phyloP scores from a whole-genome alignment of 768 basidiomycete species.

The Agaricus blazei region DNA sequence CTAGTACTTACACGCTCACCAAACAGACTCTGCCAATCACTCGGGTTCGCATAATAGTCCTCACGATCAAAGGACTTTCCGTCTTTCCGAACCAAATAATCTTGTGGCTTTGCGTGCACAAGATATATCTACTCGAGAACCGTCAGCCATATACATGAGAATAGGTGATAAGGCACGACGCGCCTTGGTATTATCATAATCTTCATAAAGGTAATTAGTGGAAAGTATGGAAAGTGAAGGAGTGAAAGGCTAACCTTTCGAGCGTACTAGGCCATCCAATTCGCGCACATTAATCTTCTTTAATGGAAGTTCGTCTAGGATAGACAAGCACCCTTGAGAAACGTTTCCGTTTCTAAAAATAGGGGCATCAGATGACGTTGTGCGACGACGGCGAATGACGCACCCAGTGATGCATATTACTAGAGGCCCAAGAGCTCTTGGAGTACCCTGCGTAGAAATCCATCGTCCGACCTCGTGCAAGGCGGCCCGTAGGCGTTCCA shows the following conservation, averaged over 20 bases:
- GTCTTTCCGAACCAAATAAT: conserved; percentile 63
- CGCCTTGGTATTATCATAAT: conserved; percentile 56
- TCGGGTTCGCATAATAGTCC: conserved; percentile 72
- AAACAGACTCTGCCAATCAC: conserved; percentile 63
- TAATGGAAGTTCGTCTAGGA: conserved; percentile 68
- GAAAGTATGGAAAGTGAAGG: not conserved
- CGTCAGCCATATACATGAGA: not conserved
- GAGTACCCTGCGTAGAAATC: conserved; percentile 54
- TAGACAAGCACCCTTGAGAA: conserved; percentile 68
- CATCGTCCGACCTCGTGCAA: conserved; percentile 53
- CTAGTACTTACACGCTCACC: conserved; percentile 46
- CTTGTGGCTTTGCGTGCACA: conserved; percentile 60
- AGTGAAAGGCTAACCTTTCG: conserved; percentile 35
- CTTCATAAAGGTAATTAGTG: conserved; percentile 23
- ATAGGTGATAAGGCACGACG: not conserved
- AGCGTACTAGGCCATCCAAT: conserved; percentile 49
- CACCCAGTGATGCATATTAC: conserved; percentile 84
- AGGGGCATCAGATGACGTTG: not conserved
- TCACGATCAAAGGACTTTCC: conserved; percentile 53
- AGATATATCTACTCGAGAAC: conserved; percentile 56
- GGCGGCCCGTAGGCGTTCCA: conserved; percentile 45
- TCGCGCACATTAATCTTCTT: conserved; percentile 50
- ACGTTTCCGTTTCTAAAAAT: conserved; percentile 71
- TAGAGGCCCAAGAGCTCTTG: conserved; percentile 65
- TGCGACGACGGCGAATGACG: conserved; percentile 12